phyloP scores from a whole-genome alignment of 176 grass and related monocot genomes.

The Tuctoria greenei region DNA sequence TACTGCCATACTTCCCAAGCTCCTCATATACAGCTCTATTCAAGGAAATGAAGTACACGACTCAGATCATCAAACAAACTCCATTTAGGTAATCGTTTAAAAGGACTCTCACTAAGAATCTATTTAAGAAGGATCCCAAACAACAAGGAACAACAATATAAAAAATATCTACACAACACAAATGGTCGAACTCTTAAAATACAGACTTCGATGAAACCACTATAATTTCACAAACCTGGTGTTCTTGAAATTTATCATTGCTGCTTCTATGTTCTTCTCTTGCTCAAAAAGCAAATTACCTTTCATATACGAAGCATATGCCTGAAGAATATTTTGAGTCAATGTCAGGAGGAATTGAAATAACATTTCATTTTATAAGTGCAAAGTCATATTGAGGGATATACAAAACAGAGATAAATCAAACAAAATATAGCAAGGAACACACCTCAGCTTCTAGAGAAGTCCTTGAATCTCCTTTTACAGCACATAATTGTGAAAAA shows the following conservation, averaged over 20 bases:
- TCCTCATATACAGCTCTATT: slow-evolving; percentile 94
- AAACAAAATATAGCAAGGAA: slow-evolving; percentile 14
- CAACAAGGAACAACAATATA: slow-evolving; percentile 5
- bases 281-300: slow-evolving; percentile 91
- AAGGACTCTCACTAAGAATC: background rate
- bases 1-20: slow-evolving; percentile 85
- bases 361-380: background rate
- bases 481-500: slow-evolving; percentile 83
- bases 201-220: background rate
- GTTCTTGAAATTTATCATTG: slow-evolving; percentile 93
- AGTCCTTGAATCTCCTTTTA: slow-evolving; percentile 93
- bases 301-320: slow-evolving; percentile 98
- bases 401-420: background rate
- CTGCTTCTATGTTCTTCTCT: slow-evolving; percentile 91
- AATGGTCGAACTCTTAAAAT: background rate
- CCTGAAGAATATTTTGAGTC: slow-evolving; percentile 43
- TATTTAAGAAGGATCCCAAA: background rate
- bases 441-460: slow-evolving; percentile 92
- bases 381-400: background rate
- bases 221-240: slow-evolving; percentile 59
- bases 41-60: slow-evolving; percentile 18
- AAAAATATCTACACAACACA: slow-evolving; percentile 1
- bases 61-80: slow-evolving; percentile 8
- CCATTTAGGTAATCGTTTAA: background rate
- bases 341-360: background rate